These are phyloP conservation scores for Fraxinus greggii DNA, from an alignment of 305 asterid species.

Conservation along the genomic window DNA sequence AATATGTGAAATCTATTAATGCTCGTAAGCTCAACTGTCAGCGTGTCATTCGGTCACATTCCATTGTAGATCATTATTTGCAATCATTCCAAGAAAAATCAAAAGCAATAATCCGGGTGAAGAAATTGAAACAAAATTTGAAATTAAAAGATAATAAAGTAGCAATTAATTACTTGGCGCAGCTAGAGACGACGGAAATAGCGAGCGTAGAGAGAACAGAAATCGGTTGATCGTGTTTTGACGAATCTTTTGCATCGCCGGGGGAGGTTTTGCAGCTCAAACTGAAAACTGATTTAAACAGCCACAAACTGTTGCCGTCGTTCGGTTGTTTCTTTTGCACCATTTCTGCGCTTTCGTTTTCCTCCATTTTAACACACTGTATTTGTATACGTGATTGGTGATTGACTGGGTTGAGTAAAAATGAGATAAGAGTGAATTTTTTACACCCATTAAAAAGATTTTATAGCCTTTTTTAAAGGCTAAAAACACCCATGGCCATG, in stretches of 20 bases:
- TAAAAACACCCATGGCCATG: neutral
- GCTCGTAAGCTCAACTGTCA: neutral
- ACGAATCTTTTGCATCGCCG: conserved; percentile 24
- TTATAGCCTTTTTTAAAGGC: neutral
- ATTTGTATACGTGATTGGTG: neutral
- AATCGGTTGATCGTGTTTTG: conserved; percentile 34
- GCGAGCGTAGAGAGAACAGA: conserved; percentile 64
- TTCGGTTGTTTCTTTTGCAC: conserved; percentile 18
- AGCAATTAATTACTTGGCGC: conserved; percentile 48
- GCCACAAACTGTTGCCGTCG: conserved; percentile 32
- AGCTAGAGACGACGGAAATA: conserved; percentile 65
- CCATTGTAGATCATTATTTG: conserved; percentile 1
- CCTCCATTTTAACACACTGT: conserved; percentile 1
- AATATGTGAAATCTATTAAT: neutral
- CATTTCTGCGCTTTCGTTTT: conserved; percentile 26
- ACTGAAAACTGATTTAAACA: conserved; percentile 53
- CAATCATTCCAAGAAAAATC: neutral
- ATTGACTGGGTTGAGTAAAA: neutral
- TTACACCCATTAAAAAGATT: too few relatives aligned
- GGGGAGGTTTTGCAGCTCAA: conserved; percentile 30
- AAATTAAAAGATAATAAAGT: neutral
- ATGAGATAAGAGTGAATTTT: neutral
- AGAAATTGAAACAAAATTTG: neutral
- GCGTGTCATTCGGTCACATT: neutral
- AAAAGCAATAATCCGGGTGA: conserved; percentile 4